These are phyloP conservation scores for Straminergon stramineum DNA, from an alignment of 225 moss, liverwort and hornwort genomes.

Conservation along the genomic window DNA sequence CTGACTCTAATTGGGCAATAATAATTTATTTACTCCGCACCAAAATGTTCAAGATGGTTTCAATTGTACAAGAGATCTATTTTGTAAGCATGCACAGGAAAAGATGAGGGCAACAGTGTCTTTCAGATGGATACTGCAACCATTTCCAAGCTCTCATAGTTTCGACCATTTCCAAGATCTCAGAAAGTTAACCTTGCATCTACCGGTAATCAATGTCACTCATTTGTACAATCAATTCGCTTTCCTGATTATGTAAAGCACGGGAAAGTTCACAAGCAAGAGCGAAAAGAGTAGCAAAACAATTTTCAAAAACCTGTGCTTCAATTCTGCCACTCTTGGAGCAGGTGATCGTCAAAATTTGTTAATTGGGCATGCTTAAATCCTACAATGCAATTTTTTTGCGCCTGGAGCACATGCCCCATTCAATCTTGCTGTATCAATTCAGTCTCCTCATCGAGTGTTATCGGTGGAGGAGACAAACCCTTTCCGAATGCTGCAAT, in stretches of 20 bases:
- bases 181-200: background rate
- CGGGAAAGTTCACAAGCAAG: background rate
- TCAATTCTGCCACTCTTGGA: background rate
- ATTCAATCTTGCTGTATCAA: background rate
- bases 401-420: background rate
- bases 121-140: background rate
- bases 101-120: background rate
- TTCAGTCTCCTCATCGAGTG: slow-evolving; percentile 4
- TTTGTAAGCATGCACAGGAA: background rate
- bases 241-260: background rate
- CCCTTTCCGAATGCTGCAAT: slow-evolving; percentile 96
- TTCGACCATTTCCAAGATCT: background rate
- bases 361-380: background rate
- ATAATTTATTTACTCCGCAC: background rate
- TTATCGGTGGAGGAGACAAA: slow-evolving; percentile 21
- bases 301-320: background rate
- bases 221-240: background rate
- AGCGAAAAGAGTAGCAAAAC: background rate
- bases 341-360: background rate
- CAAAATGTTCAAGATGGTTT: background rate
- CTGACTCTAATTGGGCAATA: background rate
- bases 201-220: background rate
- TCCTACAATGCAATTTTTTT: background rate
- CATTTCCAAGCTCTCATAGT: background rate
- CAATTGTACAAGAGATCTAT: background rate